Base-by-base conservation (phyloP, 2,329 filamentous ascomycete species). In the Claviceps sp. region DNA sequence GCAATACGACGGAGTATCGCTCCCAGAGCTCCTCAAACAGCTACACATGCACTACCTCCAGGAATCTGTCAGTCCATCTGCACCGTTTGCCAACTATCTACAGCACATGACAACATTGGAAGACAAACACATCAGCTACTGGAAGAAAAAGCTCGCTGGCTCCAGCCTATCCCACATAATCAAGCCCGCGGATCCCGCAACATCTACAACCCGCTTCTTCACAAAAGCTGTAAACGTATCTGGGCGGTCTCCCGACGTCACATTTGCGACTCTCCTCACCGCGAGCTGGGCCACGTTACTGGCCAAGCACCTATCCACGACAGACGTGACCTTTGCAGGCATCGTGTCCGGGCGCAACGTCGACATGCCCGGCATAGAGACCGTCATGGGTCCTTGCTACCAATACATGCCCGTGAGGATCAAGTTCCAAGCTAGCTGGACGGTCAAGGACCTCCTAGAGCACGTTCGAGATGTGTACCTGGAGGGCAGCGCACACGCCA, bases 101-200 rank as follows among this genome's bases (percentile, higher is more conserved):
- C 64, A 67, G 37, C 69, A 74, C 56, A 65, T 74, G 45, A 70
- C 71, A 18, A 61, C 76, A 50, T 42, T 26, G 0, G n/a, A 44
- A 30, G 40, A 9, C 38, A 44, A 34, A 22, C 77, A 78, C 56
- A 72, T 79, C 46, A 68, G 72, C 0, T 83, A 85, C 67, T 86
- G 82, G 82, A 67, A 67, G 30, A 69, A 75, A 0, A 72, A 85
- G 1, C 75, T 85, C 16, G 62, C 69, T 2, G 77, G 73, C 30
- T 80, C 80, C 0, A 63, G 69, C 16, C 74, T 84, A 64, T 73
- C 69, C 0, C 38, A 50, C 3, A 55, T 67, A 4, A 24, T 20
- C 16, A 46, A 16, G 18, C 51, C 54, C 1, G 61, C 60, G 0
- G 45, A 52, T 8, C 11, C 60, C 1, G 26, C 22, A 5, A 50